Evolutionary conservation across 345 rosid species (phyloP), one percentile per base, ranked within the genome.

Genomic region (Syzygium aromaticum): DNA sequence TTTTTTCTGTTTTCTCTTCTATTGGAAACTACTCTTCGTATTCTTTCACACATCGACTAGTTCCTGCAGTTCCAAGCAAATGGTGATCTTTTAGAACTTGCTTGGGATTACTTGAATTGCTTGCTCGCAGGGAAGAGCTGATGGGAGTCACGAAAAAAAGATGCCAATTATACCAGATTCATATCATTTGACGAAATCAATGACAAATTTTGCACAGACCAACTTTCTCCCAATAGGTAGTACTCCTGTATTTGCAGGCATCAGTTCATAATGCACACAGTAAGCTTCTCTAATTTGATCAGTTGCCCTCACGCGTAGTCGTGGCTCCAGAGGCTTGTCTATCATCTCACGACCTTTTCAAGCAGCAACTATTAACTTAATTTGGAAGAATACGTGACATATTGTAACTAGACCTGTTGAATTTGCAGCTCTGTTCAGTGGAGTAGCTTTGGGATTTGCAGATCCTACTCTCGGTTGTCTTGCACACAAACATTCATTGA

Each of bases 161-260:
- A 27, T 86, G 4, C 64, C 67, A 11, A 43, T 52, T 83, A 17
- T 49, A 67, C 53, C 51, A 19, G 61, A 88, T 67, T 46, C 49
- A 78, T 46, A 43, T 52, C 54, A 56, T 64, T 84, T 87, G 51
- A 46, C 38, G 52, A 56, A 51, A 88, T 52, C 83, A 84, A 23
- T 87, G 28, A 30, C 87, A 11, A 84, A 87, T 83, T 87, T 89
- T 87, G 87, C 67, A 38, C 51, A 59, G 16, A 87, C 89, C 52
- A 89, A 89, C 80, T 89, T 89, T 30, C 91, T 86, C 82, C 91
- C 89, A 21, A 40, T 90, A 87, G 91, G 91, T 86, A 84, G 67
- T 13, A 21, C 61, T n/a, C 73, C 87, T 3, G 43, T 28, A 25
- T 28, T 46, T 40, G 11, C 7, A 33, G 78, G 78, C 78, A 67